Percentiles rank a stretch among this genome's conserved stretches.
Conservation (phyloP, 2,329 filamentous ascomycete genomes). For the Fusarium multiceps region DNA sequence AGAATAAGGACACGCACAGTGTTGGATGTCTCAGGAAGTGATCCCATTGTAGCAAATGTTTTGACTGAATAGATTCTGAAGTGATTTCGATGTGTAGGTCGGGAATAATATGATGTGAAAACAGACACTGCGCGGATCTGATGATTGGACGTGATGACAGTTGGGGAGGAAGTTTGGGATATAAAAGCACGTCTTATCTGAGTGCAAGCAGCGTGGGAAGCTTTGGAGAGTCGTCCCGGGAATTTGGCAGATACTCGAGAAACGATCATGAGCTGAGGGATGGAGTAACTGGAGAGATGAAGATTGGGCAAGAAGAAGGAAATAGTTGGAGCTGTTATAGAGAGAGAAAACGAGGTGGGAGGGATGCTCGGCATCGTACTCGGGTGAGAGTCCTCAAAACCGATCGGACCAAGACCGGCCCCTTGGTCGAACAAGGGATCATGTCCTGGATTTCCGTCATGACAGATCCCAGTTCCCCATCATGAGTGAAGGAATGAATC, state of each 20-base stretch:
- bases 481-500: not conserved
- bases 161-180: constrained; percentile 8
- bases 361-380: constrained; percentile 24
- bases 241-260: constrained; percentile 30
- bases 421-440: constrained; percentile 3
- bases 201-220: constrained; percentile 15
- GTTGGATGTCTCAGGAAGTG: constrained; percentile 44
- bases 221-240: constrained; percentile 18
- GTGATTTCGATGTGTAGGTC: constrained; percentile 10
- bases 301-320: not conserved
- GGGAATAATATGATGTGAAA: constrained; percentile 2
- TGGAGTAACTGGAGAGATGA: not conserved
- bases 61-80: constrained; percentile 13
- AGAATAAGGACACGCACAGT: constrained; percentile 71
- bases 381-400: constrained; percentile 20
- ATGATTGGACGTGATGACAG: constrained; percentile 11
- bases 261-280: constrained; percentile 38
- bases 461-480: constrained; percentile 20
- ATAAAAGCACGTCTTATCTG: constrained; percentile 15
- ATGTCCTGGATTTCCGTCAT: constrained; percentile 7
- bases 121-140: constrained; percentile 9
- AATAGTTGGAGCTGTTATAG: constrained; percentile 1
- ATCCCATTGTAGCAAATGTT: constrained; percentile 46
- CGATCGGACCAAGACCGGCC: constrained; percentile 35
- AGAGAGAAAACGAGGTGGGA: not conserved